These are phyloP conservation scores for barrel medic (Medicago truncatula) DNA, from an alignment of 306 rosid genomes.

Conservation along the genomic window MtrunA17r5.0-ANR NC_053045.1:55531501-55532000, in stretches of 20 bases:
- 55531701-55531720: constrained; percentile 97
- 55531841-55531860: constrained; percentile 4
- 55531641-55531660: constrained; percentile 39
- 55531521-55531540: constrained; percentile 65
- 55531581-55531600: constrained; percentile 94
- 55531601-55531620: constrained; percentile 72
- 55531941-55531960: constrained; percentile 83
- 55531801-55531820: constrained; percentile 34
- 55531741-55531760: constrained; percentile 96
- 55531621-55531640: constrained; percentile 96
- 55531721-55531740: constrained; percentile 94
- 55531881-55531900: constrained; percentile 26
- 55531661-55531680: constrained; percentile 35
- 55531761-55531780: constrained; percentile 96
- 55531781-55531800: constrained; percentile 99
- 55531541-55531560: constrained; percentile 98
- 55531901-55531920: constrained; percentile 26
- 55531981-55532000: constrained; percentile 98
- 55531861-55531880: constrained; percentile 28
- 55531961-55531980: constrained; percentile 92
- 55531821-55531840: constrained; percentile 26
- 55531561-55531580: constrained; percentile 92
- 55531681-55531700: constrained; percentile 51
- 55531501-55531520: constrained; percentile 10
- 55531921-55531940: constrained; percentile 94